Percentiles rank a stretch among this genome's conserved stretches.
Conservation (phyloP, 1,284 basidiomycete genomes). For the Chondrostereum purpureum region DNA sequence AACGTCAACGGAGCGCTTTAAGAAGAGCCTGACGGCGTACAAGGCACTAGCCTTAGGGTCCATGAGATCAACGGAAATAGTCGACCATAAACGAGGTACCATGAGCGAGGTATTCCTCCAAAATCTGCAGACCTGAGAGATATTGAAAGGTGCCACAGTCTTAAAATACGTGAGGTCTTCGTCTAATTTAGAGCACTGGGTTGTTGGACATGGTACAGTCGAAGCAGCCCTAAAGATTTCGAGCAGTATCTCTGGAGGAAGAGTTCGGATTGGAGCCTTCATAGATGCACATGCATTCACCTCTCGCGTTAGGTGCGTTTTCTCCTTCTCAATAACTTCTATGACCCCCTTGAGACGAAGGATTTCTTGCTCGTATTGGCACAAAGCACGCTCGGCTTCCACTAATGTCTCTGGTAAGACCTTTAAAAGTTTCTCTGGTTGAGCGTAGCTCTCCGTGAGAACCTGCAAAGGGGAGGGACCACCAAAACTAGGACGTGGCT, state of each 20-base stretch:
- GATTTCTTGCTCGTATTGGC: not conserved
- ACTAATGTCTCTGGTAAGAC: not conserved
- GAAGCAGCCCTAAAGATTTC: slow-evolving; percentile 9
- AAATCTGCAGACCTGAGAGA: not conserved
- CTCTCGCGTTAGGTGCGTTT: not conserved
- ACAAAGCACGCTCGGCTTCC: not conserved
- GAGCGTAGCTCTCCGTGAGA: not conserved
- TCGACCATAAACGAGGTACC: not conserved
- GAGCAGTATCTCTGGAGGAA: slow-evolving; percentile 10
- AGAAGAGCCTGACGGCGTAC: not conserved
- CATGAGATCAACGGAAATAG: not conserved
- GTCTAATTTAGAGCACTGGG: not conserved
- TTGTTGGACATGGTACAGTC: not conserved
- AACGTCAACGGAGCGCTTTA: not conserved
- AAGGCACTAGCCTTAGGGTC: not conserved
- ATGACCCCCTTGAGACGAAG: not conserved
- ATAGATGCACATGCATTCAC: not conserved
- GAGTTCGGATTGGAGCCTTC: slow-evolving; percentile 6
- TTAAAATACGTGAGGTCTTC: not conserved
- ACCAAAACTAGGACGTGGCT: not conserved
- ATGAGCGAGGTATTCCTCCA: not conserved
- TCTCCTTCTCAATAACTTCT: not conserved
- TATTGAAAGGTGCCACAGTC: not conserved
- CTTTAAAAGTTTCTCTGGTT: not conserved
- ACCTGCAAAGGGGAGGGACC: not conserved